phyloP scores from a whole-genome alignment of 2,329 filamentous ascomycete genomes.

The Ambrosiella cleistominuta region DNA sequence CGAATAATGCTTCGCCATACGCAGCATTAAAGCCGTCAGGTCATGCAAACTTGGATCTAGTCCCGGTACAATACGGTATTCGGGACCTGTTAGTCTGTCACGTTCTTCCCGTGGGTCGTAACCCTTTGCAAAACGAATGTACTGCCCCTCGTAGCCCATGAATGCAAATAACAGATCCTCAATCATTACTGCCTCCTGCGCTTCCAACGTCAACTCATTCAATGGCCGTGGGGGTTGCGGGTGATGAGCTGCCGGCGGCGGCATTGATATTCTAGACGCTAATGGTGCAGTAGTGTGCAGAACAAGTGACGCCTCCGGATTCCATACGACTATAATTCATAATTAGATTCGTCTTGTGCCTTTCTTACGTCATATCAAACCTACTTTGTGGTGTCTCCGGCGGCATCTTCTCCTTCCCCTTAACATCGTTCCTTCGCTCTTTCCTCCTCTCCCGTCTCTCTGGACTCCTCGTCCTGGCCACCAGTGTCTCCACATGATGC shows the following conservation, averaged over 20 bases:
- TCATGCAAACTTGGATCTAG: slow-evolving; percentile 85
- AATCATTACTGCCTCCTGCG: slow-evolving; percentile 71
- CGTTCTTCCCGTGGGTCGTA: slow-evolving; percentile 78
- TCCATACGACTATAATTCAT: slow-evolving; percentile 41
- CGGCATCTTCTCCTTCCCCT: slow-evolving; percentile 28
- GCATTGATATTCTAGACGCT: slow-evolving; percentile 42
- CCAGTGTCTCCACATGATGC: slow-evolving; percentile 45
- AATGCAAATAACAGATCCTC: slow-evolving; percentile 89
- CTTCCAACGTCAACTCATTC: slow-evolving; percentile 53
- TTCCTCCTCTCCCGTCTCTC: slow-evolving; percentile 26
- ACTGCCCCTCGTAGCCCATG: slow-evolving; percentile 98
- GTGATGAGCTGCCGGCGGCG: slow-evolving; percentile 55
- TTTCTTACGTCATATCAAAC: slow-evolving; percentile 12
- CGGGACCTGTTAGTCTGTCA: slow-evolving; percentile 66
- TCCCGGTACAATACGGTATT: slow-evolving; percentile 62
- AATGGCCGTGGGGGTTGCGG: slow-evolving; percentile 53
- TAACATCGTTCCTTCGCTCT: slow-evolving; percentile 26
- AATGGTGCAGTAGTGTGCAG: slow-evolving; percentile 53
- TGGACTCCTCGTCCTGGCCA: slow-evolving; percentile 41
- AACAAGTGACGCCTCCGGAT: slow-evolving; percentile 59
- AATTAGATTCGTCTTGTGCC: no score
- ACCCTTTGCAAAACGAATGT: slow-evolving; percentile 67
- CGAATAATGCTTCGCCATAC: slow-evolving; percentile 84
- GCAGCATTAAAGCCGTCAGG: slow-evolving; percentile 72
- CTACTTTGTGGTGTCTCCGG: slow-evolving; percentile 34